phyloP scores from a whole-genome alignment of 1,139 yeast genomes.

The Eremothecium cymbalariae region DNA sequence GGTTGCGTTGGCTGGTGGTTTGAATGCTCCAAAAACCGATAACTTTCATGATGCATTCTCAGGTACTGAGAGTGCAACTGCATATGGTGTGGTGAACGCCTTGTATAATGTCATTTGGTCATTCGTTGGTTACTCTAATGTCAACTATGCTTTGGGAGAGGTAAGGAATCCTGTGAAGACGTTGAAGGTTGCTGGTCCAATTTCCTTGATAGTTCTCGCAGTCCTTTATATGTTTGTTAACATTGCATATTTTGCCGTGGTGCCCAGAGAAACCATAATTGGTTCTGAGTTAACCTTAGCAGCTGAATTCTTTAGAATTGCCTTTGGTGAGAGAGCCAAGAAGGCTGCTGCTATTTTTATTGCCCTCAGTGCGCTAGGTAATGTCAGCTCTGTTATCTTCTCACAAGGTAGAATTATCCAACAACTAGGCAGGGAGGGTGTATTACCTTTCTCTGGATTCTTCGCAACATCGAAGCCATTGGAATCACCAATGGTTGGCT shows the following conservation, averaged over 20 bases:
- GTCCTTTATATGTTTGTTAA: constrained; percentile 61
- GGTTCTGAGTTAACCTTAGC: constrained; percentile 65
- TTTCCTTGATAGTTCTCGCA: constrained; percentile 51
- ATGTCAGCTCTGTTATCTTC: constrained; percentile 67
- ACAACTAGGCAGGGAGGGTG: constrained; percentile 65
- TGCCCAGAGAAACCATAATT: constrained; percentile 53
- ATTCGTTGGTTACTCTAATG: constrained; percentile 66
- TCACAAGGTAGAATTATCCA: constrained; percentile 74
- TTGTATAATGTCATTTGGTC: constrained; percentile 78
- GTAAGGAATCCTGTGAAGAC: constrained; percentile 55
- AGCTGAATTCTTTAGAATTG: constrained; percentile 62
- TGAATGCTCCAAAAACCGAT: constrained; percentile 47
- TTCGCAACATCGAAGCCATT: constrained; percentile 49
- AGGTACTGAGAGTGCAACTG: constrained; percentile 52
- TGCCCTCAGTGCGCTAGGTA: constrained; percentile 68
- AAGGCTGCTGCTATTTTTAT: constrained; percentile 63
- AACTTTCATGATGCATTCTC: constrained; percentile 55
- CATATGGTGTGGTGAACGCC: constrained; percentile 70
- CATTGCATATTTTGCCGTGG: constrained; percentile 66
- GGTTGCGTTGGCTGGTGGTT: constrained; percentile 72
- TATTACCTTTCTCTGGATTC: constrained; percentile 58
- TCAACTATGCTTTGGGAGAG: constrained; percentile 76
- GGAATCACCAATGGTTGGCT: constrained; percentile 40
- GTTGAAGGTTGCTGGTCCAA: constrained; percentile 56
- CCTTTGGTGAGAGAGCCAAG: constrained; percentile 63